Evolutionary conservation across 768 basidiomycete species (phyloP).

Genomic region (Termitomyces titanicus): DNA sequence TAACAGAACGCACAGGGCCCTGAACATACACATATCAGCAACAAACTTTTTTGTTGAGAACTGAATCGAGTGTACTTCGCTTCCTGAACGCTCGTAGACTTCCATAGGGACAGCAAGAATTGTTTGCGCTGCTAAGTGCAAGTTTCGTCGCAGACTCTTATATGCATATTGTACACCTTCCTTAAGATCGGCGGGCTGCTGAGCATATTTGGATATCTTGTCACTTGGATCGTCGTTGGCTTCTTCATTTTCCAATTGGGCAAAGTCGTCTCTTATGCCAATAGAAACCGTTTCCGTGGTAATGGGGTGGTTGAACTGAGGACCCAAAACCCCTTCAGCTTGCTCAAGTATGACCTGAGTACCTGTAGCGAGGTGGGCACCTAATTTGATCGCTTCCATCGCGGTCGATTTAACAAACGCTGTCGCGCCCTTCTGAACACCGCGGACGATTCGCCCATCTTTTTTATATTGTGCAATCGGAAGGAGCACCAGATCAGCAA

Average conservation of each 20-base stretch:
- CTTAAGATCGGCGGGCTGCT: constrained; percentile 79
- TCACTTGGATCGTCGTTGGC: constrained; percentile 45
- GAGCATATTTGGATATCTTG: constrained; percentile 86
- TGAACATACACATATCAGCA: constrained; percentile 27
- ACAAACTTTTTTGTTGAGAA: background rate
- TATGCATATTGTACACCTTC: constrained; percentile 95
- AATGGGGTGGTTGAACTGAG: constrained; percentile 62
- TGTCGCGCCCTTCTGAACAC: constrained; percentile 90
- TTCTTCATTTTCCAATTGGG: constrained; percentile 25
- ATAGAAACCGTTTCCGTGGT: constrained; percentile 65
- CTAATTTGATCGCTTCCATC: constrained; percentile 92
- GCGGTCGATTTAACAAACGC: constrained; percentile 94
- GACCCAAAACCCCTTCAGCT: constrained; percentile 87
- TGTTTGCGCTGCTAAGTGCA: constrained; percentile 95
- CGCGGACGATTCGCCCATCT: constrained; percentile 88
- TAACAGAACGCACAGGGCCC: constrained; percentile 92
- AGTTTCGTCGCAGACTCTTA: constrained; percentile 77
- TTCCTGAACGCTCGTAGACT: constrained; percentile 91
- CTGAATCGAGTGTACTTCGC: constrained; percentile 56
- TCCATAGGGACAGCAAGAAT: constrained; percentile 99
- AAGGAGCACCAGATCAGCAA: constrained; percentile 92
- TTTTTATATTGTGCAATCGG: constrained; percentile 98
- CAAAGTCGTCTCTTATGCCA: constrained; percentile 32
- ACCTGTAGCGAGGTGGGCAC: constrained; percentile 90
- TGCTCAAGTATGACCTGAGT: constrained; percentile 98